phyloP scores from a whole-genome alignment of 2,329 filamentous ascomycete genomes.

The Ilyonectria mors-panacis region DNA sequence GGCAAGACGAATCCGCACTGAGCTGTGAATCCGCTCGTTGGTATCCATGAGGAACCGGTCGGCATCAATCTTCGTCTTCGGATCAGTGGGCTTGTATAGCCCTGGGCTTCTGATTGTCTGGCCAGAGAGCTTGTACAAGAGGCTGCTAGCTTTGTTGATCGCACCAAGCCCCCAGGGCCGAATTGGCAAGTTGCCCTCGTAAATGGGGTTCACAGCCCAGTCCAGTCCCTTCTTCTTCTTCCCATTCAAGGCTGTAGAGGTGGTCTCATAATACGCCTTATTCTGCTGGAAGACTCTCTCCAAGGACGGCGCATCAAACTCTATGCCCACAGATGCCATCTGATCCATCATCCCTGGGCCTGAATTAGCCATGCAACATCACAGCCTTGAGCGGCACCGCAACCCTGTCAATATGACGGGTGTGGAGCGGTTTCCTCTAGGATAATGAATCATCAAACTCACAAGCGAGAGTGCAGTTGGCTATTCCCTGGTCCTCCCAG shows the following conservation, averaged over 20 bases:
- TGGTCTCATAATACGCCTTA: constrained; percentile 50
- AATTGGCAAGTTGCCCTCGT: constrained; percentile 62
- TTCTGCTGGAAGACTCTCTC: constrained; percentile 57
- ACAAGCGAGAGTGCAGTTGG: constrained; percentile 58
- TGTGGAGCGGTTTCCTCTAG: not conserved
- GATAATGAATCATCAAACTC: constrained; percentile 35
- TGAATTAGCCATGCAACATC: constrained; percentile 3
- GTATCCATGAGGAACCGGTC: constrained; percentile 64
- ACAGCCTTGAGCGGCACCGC: not conserved
- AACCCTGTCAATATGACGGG: not conserved
- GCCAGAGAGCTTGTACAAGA: constrained; percentile 62
- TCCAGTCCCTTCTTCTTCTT: constrained; percentile 36
- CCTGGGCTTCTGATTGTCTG: constrained; percentile 62
- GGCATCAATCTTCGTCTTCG: constrained; percentile 54
- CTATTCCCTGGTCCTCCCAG: constrained; percentile 67
- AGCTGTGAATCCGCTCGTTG: constrained; percentile 69
- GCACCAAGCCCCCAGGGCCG: constrained; percentile 65
- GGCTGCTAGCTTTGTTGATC: constrained; percentile 57
- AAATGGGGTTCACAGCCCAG: constrained; percentile 67
- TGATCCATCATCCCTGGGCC: constrained; percentile 70
- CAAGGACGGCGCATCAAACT: constrained; percentile 62
- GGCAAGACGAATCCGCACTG: constrained; percentile 67
- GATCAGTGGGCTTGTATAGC: constrained; percentile 62
- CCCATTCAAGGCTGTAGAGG: constrained; percentile 28
- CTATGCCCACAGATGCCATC: constrained; percentile 64